phyloP scores from a whole-genome alignment of 2,329 filamentous ascomycete species.

The Proliferodiscus dingleyae region DNA sequence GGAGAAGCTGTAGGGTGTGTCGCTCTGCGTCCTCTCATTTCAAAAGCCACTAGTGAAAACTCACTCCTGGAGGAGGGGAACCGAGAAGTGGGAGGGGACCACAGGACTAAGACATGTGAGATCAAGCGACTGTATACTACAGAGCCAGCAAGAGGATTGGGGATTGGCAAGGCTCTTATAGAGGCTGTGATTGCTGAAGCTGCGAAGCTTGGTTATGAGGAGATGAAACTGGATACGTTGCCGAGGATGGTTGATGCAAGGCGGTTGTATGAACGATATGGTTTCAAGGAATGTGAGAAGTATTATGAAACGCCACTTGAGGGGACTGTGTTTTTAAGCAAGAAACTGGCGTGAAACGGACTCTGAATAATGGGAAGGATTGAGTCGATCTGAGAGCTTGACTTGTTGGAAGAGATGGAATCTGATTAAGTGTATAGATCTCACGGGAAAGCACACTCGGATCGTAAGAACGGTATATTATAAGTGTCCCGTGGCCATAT shows the following conservation, averaged over 20 bases:
- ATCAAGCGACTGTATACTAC: constrained; percentile 54
- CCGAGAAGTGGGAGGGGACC: not conserved
- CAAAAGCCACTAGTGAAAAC: not conserved
- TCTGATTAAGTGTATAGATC: not conserved
- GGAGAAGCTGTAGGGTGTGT: constrained; percentile 43
- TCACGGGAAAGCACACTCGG: not conserved
- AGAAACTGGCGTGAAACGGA: not conserved
- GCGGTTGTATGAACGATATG: constrained; percentile 43
- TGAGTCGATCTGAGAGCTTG: not conserved
- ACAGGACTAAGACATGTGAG: constrained; percentile 33
- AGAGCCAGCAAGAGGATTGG: constrained; percentile 42
- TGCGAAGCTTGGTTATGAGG: constrained; percentile 42
- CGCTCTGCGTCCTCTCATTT: constrained; percentile 39
- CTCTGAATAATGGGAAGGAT: not conserved
- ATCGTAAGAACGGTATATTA: not conserved
- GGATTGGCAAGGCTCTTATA: constrained; percentile 45
- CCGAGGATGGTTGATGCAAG: constrained; percentile 46
- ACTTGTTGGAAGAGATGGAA: not conserved
- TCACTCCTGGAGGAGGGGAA: not conserved
- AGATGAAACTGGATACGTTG: constrained; percentile 53
- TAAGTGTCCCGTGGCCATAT: not conserved
- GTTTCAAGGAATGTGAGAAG: constrained; percentile 45
- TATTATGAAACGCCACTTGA: constrained; percentile 54
- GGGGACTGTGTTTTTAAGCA: constrained; percentile 47
- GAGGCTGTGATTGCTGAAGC: constrained; percentile 41